Base-by-base conservation (phyloP, 441 rosid genomes). In the Pelargonium australe region DNA sequence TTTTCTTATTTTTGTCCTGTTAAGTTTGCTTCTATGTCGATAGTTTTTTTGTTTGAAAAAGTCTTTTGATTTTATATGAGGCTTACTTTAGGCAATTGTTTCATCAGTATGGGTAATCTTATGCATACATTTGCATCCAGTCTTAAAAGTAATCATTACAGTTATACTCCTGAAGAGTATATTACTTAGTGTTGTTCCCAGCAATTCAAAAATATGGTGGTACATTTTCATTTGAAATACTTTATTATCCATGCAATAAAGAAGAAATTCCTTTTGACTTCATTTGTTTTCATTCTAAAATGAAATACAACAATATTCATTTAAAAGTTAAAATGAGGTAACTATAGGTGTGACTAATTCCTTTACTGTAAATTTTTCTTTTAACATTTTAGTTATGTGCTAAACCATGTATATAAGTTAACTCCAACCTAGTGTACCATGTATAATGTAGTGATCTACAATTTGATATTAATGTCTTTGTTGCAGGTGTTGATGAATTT, bases 401-500 rank as follows among this genome's bases (percentile, higher is more conserved):
- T 34, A 13, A 53, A 53, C 60, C 16, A 55, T 55, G 20, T 55
- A 55, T 55, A 55, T 55, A 55, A 16, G 23, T 55, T 55, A 14
- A 19, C 23, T 14, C 7, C 16, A 4, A n/a, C 61, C 23, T 19
- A 55, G 23, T 55, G 61, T 55, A n/a, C 9, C 17, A 8, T 14
- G 61, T 16, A 14, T 55, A 55, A 55, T 55, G 61, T 55, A 55
- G 7, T 16, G 8, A 55, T 55, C 61, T 55, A 34, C 34, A 60
- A 23, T 13, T 57, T 51, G 17, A 28, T 72, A 47, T 7, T 23
- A 55, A 69, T 67, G 44, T 57, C 49, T 20, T 70, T 43, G 73
- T 74, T 72, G 79, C 88, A 95, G 99, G 99, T 95, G 75, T 83
- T 95, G 72, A 95, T 95, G 96, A 95, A 95, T 80, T 80, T 94